Evolutionary conservation across 2,329 filamentous ascomycete species (phyloP).

Genomic region (Ceratocystis eucalypticola): DNA sequence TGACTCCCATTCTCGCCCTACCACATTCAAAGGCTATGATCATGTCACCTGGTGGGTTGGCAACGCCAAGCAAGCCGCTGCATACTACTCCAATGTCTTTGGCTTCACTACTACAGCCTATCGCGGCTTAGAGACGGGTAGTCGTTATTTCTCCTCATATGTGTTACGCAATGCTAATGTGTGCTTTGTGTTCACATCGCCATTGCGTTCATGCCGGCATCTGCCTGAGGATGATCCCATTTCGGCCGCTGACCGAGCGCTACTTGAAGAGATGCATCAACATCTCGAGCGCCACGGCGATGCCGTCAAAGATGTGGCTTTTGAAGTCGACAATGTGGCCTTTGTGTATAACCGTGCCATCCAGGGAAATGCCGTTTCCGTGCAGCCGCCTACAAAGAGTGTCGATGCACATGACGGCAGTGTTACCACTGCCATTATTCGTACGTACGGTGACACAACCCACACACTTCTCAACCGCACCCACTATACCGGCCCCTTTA

Average conservation of each 20-base stretch:
- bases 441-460: slow-evolving; percentile 89
- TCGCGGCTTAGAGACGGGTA: slow-evolving; percentile 76
- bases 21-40: slow-evolving; percentile 70
- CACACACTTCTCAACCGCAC: slow-evolving; percentile 73
- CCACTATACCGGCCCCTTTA: slow-evolving; percentile 60
- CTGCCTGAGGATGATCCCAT: slow-evolving; percentile 48
- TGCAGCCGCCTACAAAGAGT: slow-evolving; percentile 44
- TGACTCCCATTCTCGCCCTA: slow-evolving; percentile 34
- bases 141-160: slow-evolving; percentile 66
- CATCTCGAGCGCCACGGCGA: slow-evolving; percentile 84
- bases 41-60: slow-evolving; percentile 94
- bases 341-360: slow-evolving; percentile 67
- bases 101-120: slow-evolving; percentile 77
- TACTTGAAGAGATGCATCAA: slow-evolving; percentile 61
- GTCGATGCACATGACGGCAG: slow-evolving; percentile 49
- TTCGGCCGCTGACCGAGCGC: slow-evolving; percentile 45
- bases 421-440: slow-evolving; percentile 64
- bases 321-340: slow-evolving; percentile 81
- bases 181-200: slow-evolving; percentile 73
- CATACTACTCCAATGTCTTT: slow-evolving; percentile 77
- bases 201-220: slow-evolving; percentile 49
- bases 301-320: slow-evolving; percentile 88
- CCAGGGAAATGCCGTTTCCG: slow-evolving; percentile 44
- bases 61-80: slow-evolving; percentile 88
- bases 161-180: slow-evolving; percentile 66